A percentile compares a stretch with the other conserved stretches of the same genome.
Evolutionary conservation across 768 basidiomycete species (phyloP).

Genomic region (Phlebiopsis gigantea): DNA sequence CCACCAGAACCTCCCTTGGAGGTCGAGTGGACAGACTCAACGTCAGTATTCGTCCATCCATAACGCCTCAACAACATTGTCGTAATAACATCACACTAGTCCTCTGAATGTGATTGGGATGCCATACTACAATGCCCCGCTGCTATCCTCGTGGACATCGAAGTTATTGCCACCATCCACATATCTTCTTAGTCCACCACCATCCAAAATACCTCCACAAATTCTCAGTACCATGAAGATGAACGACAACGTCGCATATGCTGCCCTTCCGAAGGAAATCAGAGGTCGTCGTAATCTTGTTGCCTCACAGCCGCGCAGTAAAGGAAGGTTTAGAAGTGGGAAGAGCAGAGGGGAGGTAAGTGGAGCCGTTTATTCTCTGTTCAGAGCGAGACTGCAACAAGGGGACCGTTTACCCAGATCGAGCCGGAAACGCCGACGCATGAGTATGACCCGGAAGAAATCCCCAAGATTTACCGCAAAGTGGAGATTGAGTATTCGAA

Average conservation of each 20-base stretch:
- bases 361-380: not conserved
- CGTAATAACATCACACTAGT: no score
- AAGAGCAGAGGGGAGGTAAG: constrained; percentile 43
- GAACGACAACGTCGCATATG: constrained; percentile 89
- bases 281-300: constrained; percentile 80
- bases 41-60: constrained; percentile 42
- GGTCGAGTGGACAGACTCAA: constrained; percentile 78
- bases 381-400: no score
- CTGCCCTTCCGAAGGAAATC: constrained; percentile 80
- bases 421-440: constrained; percentile 50
- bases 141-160: constrained; percentile 63
- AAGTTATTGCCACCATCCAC: constrained; percentile 43
- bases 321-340: constrained; percentile 84
- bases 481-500: constrained; percentile 99
- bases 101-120: constrained; percentile 87
- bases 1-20: constrained; percentile 58
- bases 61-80: not conserved
- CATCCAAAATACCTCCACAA: constrained; percentile 73
- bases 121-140: constrained; percentile 69
- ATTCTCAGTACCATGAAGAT: constrained; percentile 74
- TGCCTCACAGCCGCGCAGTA: constrained; percentile 40
- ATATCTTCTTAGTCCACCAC: constrained; percentile 52
- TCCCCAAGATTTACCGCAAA: constrained; percentile 80
- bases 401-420: constrained; percentile 31
- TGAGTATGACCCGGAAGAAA: constrained; percentile 49